phyloP scores from a whole-genome alignment of 352 stramenopile genomes.

The Globisporangium cystogenes region DNA sequence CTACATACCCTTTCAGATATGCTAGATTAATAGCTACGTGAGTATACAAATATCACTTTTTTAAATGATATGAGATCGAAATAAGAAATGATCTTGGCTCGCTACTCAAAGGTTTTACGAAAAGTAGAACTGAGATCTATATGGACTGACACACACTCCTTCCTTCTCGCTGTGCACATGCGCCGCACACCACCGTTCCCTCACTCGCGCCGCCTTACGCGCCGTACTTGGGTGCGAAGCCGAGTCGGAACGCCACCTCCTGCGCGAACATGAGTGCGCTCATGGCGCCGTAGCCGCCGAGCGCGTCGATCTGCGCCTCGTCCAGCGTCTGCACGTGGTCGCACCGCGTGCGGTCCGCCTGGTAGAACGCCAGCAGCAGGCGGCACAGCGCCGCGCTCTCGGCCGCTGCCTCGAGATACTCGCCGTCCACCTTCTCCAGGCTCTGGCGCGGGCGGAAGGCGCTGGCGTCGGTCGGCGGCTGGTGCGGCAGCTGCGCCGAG shows the following conservation, averaged over 20 bases:
- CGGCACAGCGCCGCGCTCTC: constrained; percentile 14
- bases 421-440: constrained; percentile 48
- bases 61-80: no score
- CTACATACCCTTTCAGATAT: no score
- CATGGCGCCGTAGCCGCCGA: constrained; percentile 65
- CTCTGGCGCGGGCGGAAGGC: constrained; percentile 61
- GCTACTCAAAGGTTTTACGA: no score
- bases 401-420: constrained; percentile 22
- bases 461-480: constrained; percentile 16
- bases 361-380: constrained; percentile 51
- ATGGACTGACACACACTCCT: background rate
- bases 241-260: constrained; percentile 75
- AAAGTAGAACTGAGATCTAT: background rate
- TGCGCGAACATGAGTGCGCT: constrained; percentile 66
- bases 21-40: no score
- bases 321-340: constrained; percentile 44
- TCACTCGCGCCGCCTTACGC: constrained; percentile 20
- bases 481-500: constrained; percentile 8
- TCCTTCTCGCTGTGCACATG: background rate
- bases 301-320: constrained; percentile 38
- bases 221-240: constrained; percentile 72
- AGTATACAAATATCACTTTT: no score
- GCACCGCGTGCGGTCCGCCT: constrained; percentile 56
- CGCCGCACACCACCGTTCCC: no score
- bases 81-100: no score